These are phyloP conservation scores for Castanea sativa DNA, from an alignment of 306 rosid genomes.

Conservation along the genomic window DNA sequence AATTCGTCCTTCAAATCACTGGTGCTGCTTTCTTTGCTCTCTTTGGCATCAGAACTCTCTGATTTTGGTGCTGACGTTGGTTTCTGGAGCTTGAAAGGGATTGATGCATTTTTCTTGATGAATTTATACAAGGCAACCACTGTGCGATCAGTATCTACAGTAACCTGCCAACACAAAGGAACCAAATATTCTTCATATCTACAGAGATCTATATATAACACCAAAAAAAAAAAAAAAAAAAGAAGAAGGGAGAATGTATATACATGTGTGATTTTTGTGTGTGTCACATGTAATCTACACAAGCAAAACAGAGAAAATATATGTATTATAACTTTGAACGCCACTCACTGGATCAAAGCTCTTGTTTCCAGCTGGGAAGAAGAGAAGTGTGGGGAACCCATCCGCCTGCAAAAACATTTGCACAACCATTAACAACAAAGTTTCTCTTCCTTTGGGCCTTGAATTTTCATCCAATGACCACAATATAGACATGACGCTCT, in stretches of 20 bases:
- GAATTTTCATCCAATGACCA: neutral
- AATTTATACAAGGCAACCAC: conserved; percentile 96
- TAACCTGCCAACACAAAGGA: conserved; percentile 51
- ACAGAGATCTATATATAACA: neutral
- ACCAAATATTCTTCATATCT: conserved; percentile 10
- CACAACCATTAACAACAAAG: neutral
- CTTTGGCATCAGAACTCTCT: conserved; percentile 43
- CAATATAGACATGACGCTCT: neutral
- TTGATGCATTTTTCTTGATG: conserved; percentile 85
- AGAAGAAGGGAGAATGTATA: neutral
- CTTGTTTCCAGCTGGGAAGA: conserved; percentile 71
- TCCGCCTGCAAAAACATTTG: conserved; percentile 41
- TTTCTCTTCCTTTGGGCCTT: neutral
- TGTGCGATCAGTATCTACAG: conserved; percentile 84
- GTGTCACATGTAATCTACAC: neutral
- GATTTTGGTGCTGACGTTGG: conserved; percentile 55
- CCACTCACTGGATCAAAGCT: conserved; percentile 64
- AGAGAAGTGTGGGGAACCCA: conserved; percentile 61
- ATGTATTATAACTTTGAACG: neutral
- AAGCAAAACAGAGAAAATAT: neutral
- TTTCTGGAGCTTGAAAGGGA: conserved; percentile 96
- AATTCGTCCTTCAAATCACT: conserved; percentile 73
- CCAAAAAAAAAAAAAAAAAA: neutral
- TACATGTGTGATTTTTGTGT: too few relatives aligned
- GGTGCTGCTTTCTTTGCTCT: conserved; percentile 42